Base-by-base conservation (phyloP, 768 basidiomycete species). In the Rhodotorula toruloides region DNA sequence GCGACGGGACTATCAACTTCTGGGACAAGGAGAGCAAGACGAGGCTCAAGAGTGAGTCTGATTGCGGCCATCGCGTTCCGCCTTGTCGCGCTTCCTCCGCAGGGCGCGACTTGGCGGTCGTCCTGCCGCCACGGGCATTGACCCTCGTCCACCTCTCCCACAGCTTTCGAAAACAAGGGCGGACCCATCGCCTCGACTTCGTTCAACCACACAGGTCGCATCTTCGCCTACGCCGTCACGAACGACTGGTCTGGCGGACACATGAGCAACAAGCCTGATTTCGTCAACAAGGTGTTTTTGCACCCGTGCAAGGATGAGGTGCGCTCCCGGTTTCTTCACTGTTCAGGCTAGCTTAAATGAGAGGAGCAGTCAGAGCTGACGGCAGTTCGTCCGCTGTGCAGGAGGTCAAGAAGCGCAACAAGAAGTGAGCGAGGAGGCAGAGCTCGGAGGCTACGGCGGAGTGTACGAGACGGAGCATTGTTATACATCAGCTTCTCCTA, bases 1-100 rank as follows among this genome's bases (percentile, higher is more conserved):
- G 56, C 48, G 90, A 92, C 71, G 90, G 90, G 27, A 87, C 87
- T 5, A 86, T 92, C 76, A 88, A 90, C 82, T 90, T 88, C 77
- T 94, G 91, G 91, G 91, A 96, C 78, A 92, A 91, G 79, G 88
- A 93, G 72, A 86, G 88, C 13, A 87, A 91, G 63, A 91, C 88
- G 12, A 86, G 93, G 46, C 83, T 97, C 79, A 96, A 93, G 80
- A 86, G 65, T 67, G 40, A n/a, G 65, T 61, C 91, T 92, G 78
- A 65, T 63, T 36, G 11, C 32, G 31, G 31, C 10, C 37, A 25
- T 3, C 22, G 31, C 47, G 19, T 42, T 29, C 42, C 60, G 4
- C 22, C 27, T 27, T 5, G 27, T 16, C 36, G 21, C 4, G 9
- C 21, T 29, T 8, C 5, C 27, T 19, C 27, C 53, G 8, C 29